Conservation (phyloP, 148 eudicot species). For the Silene latifolia region DNA sequence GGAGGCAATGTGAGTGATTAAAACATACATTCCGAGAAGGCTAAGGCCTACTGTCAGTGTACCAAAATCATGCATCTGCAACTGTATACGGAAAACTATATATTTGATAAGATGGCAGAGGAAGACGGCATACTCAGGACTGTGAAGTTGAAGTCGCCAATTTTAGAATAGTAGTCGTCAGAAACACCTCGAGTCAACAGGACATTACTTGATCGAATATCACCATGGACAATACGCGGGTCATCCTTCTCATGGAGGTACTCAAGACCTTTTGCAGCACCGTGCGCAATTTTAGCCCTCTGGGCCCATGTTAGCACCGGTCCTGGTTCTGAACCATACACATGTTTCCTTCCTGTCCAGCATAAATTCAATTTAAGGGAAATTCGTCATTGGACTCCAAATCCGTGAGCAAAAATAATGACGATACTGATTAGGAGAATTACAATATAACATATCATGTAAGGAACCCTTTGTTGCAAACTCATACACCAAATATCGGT, state of each 20-base stretch:
- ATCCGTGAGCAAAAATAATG: too few relatives aligned
- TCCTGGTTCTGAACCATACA: constrained; percentile 72
- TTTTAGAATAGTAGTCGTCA: constrained; percentile 44
- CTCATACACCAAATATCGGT: constrained; percentile 63
- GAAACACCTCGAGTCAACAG: constrained; percentile 36
- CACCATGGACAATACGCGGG: constrained; percentile 68
- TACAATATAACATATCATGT: constrained; percentile 49
- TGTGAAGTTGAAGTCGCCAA: constrained; percentile 65
- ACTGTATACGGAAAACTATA: too few relatives aligned
- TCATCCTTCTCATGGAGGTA: constrained; percentile 69
- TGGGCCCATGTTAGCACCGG: constrained; percentile 58
- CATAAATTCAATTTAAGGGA: background rate
- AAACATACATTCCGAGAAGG: too few relatives aligned
- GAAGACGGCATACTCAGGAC: constrained; percentile 51
- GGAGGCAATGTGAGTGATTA: background rate
- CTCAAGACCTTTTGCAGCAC: constrained; percentile 71
- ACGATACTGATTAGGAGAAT: too few relatives aligned
- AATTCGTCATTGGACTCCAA: too few relatives aligned
- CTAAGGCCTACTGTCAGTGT: too few relatives aligned
- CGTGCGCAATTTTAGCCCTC: constrained; percentile 61
- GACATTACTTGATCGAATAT: constrained; percentile 72
- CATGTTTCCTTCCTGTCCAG: constrained; percentile 46
- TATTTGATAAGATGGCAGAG: background rate
- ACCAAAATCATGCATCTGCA: too few relatives aligned
- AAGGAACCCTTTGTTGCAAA: constrained; percentile 72